Evolutionary conservation across 768 basidiomycete species (phyloP).

Genomic region (Hysterangium stoloniferum): DNA sequence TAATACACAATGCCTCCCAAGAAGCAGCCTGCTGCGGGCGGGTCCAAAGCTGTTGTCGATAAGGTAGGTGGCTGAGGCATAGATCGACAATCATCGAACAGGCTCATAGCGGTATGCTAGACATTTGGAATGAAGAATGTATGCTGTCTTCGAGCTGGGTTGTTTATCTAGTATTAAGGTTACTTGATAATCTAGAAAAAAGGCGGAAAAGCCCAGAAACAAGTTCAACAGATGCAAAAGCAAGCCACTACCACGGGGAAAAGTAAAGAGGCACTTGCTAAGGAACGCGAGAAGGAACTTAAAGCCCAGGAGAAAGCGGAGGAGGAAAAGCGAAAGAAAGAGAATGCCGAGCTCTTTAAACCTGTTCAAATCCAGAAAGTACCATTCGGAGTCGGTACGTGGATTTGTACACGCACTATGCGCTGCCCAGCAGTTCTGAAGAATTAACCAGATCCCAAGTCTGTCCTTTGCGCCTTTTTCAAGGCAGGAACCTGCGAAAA

Average conservation of each 20-base stretch:
- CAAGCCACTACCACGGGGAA: conserved; percentile 72
- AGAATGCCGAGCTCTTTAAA: conserved; percentile 77
- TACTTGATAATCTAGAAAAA: conserved; percentile 59
- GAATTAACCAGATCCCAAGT: conserved; percentile 73
- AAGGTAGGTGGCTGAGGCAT: conserved; percentile 46
- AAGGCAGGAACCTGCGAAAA: conserved; percentile 93
- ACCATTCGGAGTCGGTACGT: conserved; percentile 72
- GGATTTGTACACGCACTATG: neutral
- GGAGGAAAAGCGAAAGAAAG: conserved; percentile 77
- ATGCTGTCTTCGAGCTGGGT: conserved; percentile 29
- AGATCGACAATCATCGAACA: conserved; percentile 18
- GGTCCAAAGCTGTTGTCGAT: conserved; percentile 73
- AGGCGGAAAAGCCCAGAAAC: conserved; percentile 85
- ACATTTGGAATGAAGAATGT: conserved; percentile 90
- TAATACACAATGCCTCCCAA: conserved; percentile 65
- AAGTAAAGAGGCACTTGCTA: conserved; percentile 68
- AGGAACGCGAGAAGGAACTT: conserved; percentile 78
- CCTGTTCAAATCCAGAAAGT: conserved; percentile 79
- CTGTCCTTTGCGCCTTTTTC: conserved; percentile 83
- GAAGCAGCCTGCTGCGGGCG: conserved; percentile 48
- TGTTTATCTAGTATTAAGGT: conserved; percentile 3
- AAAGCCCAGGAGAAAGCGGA: conserved; percentile 68
- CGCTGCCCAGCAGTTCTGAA: neutral
- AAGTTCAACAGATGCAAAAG: conserved; percentile 72
- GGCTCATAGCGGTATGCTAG: conserved; percentile 37